A percentile compares a stretch with the other conserved stretches of the same genome.
phyloP scores from a whole-genome alignment of 192 early-diverging fungal genomes.

The Helicostylum pulchrum region DNA sequence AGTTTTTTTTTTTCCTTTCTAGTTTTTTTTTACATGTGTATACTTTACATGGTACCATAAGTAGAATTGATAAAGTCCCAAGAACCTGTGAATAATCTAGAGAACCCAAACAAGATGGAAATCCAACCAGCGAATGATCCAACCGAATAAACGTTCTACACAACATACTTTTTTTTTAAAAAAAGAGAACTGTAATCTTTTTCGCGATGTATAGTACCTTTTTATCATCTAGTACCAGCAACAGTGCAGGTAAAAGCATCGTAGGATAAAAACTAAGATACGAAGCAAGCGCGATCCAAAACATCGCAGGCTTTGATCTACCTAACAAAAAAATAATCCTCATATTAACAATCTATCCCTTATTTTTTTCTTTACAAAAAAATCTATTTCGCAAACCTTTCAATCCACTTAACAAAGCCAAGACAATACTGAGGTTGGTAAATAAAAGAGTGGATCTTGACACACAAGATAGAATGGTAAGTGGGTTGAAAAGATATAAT shows the following conservation, averaged over 20 bases:
- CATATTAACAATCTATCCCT: no score
- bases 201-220: no score
- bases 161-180: background rate
- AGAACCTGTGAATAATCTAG: slow-evolving; percentile 58
- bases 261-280: slow-evolving; percentile 88
- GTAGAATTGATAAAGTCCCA: slow-evolving; percentile 66
- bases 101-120: slow-evolving; percentile 50
- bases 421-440: slow-evolving; percentile 71
- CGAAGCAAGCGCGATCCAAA: slow-evolving; percentile 73
- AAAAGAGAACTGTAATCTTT: no score
- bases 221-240: slow-evolving; percentile 21
- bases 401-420: slow-evolving; percentile 42
- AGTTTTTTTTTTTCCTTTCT: background rate
- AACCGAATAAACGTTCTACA: background rate
- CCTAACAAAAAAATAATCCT: background rate
- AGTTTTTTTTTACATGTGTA: background rate
- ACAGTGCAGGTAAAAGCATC: slow-evolving; percentile 68
- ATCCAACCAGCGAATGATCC: slow-evolving; percentile 34
- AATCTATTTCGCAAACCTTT: slow-evolving; percentile 36
- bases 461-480: slow-evolving; percentile 71
- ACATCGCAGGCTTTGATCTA: slow-evolving; percentile 50
- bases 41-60: slow-evolving; percentile 70
- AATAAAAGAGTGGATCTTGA: slow-evolving; percentile 73
- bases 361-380: no score
- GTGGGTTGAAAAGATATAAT: slow-evolving; percentile 82